These are phyloP conservation scores for Huntiella moniliformis DNA, from an alignment of 2,329 filamentous ascomycete species.

Conservation along the genomic window DNA sequence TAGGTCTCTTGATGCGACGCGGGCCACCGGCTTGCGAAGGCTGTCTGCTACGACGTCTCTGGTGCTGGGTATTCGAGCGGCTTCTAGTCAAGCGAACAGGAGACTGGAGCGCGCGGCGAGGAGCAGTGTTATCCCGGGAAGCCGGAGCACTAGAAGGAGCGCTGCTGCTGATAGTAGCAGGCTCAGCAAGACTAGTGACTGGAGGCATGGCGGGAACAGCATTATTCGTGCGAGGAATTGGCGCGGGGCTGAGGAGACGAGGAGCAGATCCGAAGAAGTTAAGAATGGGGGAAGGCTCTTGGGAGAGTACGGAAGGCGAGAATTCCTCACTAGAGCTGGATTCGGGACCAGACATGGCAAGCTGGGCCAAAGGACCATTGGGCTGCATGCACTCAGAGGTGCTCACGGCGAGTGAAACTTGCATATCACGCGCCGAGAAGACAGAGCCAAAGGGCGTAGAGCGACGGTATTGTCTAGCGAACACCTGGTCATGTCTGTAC, in stretches of 20 bases:
- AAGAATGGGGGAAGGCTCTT: conserved; percentile 7
- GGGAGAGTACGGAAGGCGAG: not conserved
- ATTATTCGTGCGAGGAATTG: conserved; percentile 39
- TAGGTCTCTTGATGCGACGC: conserved; percentile 32
- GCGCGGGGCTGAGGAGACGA: conserved; percentile 32
- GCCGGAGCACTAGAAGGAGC: conserved; percentile 2
- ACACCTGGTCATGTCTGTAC: conserved; percentile 32
- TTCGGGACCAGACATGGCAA: conserved; percentile 28
- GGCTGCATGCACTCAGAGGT: conserved; percentile 48
- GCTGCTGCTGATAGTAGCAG: not conserved
- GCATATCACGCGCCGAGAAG: conserved; percentile 44
- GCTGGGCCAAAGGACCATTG: conserved; percentile 39
- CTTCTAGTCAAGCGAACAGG: conserved; percentile 32
- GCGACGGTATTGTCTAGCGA: conserved; percentile 29
- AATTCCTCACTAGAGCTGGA: conserved; percentile 10
- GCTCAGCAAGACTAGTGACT: conserved; percentile 1
- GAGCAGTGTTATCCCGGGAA: conserved; percentile 27
- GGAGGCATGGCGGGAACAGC: not conserved
- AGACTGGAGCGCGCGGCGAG: conserved; percentile 32
- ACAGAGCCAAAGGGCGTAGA: conserved; percentile 29
- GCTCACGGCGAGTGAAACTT: conserved; percentile 41
- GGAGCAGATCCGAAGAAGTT: conserved; percentile 10
- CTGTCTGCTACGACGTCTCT: conserved; percentile 24
- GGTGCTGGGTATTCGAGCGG: conserved; percentile 35
- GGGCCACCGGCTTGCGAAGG: conserved; percentile 22